Conservation (phyloP, 1,284 basidiomycete species). For the Ganoderma lucidum region DNA sequence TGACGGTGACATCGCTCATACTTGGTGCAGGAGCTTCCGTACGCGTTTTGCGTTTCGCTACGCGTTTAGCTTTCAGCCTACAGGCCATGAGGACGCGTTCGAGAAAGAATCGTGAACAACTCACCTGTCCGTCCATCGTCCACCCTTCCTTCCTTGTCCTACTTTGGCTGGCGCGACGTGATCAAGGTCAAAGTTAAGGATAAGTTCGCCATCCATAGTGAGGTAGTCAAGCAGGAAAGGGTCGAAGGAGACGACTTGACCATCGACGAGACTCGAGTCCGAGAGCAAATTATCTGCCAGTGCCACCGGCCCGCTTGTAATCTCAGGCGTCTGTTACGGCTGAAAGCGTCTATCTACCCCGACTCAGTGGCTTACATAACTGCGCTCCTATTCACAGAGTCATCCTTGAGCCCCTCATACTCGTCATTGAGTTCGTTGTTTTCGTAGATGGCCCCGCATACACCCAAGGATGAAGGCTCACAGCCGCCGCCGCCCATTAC, state of each 20-base stretch:
- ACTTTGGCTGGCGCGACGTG: slow-evolving; percentile 43
- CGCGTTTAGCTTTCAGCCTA: slow-evolving; percentile 76
- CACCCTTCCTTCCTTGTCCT: slow-evolving; percentile 63
- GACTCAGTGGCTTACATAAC: slow-evolving; percentile 9
- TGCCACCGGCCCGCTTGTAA: neutral
- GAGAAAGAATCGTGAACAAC: slow-evolving; percentile 27
- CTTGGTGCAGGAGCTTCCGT: slow-evolving; percentile 35
- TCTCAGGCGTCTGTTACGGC: neutral
- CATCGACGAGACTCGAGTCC: too few species aligned
- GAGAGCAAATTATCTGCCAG: slow-evolving; percentile 1
- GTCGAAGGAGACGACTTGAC: neutral
- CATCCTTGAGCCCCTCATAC: slow-evolving; percentile 10
- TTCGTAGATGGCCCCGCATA: slow-evolving; percentile 35
- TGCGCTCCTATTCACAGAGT: slow-evolving; percentile 6
- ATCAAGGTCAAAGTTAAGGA: slow-evolving; percentile 69
- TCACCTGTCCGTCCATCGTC: slow-evolving; percentile 88
- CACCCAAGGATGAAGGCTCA: slow-evolving; percentile 49
- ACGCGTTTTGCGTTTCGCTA: slow-evolving; percentile 65
- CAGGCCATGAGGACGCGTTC: slow-evolving; percentile 19
- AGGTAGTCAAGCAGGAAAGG: neutral
- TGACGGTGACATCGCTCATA: slow-evolving; percentile 30
- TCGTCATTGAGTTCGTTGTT: neutral
- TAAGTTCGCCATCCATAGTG: slow-evolving; percentile 73
- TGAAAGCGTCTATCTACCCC: neutral
- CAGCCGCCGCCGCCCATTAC: slow-evolving; percentile 71